These are phyloP conservation scores for Penicillium cinerascens DNA, from an alignment of 495 filamentous ascomycete genomes.

Conservation along the genomic window DNA sequence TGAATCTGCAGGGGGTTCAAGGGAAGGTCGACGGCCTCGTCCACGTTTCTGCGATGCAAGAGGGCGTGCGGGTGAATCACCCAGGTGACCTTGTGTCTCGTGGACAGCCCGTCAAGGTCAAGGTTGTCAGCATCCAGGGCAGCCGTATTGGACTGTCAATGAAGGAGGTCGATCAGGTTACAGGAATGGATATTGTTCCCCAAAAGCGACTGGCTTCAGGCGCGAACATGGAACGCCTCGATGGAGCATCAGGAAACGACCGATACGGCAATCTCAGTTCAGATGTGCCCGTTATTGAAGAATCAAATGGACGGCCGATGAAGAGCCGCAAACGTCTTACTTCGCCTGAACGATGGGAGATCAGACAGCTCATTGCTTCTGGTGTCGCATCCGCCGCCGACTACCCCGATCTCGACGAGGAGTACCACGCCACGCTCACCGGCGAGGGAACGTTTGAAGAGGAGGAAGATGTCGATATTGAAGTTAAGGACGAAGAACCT, in stretches of 20 bases:
- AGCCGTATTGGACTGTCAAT: slow-evolving; percentile 82
- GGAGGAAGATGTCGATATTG: slow-evolving; percentile 96
- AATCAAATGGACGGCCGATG: slow-evolving; percentile 50
- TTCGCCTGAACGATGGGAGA: slow-evolving; percentile 95
- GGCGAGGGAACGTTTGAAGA: slow-evolving; percentile 88
- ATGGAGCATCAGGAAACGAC: slow-evolving; percentile 47
- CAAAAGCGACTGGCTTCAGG: slow-evolving; percentile 82
- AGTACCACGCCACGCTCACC: slow-evolving; percentile 81
- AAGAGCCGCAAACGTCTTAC: slow-evolving; percentile 84
- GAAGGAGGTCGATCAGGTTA: slow-evolving; percentile 94
- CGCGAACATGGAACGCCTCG: slow-evolving; percentile 81
- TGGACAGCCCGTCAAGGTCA: slow-evolving; percentile 86
- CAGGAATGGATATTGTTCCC: slow-evolving; percentile 79
- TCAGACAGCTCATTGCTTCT: slow-evolving; percentile 92
- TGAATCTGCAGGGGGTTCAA: slow-evolving; percentile 81
- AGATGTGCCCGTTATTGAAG: slow-evolving; percentile 65
- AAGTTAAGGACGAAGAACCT: slow-evolving; percentile 92
- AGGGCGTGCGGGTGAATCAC: slow-evolving; percentile 84
- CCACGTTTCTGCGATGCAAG: slow-evolving; percentile 91
- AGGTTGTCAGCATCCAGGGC: slow-evolving; percentile 82
- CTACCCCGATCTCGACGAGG: slow-evolving; percentile 92
- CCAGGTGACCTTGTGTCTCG: slow-evolving; percentile 80
- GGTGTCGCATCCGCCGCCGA: slow-evolving; percentile 86
- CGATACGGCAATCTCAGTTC: slow-evolving; percentile 58
- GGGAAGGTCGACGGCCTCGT: slow-evolving; percentile 92